phyloP scores from a whole-genome alignment of 2,329 filamentous ascomycete species.

The Fusarium pilosicola region DNA sequence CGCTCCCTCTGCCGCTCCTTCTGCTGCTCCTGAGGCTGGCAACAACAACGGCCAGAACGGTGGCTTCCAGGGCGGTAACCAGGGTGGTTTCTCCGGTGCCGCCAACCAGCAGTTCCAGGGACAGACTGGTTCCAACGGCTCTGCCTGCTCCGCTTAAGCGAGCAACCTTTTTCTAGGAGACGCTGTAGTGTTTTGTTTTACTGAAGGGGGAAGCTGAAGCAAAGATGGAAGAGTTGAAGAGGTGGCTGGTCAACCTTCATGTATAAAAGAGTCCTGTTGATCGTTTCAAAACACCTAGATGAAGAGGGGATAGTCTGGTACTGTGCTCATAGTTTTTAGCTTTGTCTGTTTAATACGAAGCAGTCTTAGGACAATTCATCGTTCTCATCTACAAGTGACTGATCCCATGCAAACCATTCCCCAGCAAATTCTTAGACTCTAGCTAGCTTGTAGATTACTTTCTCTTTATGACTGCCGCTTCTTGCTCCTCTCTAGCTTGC shows the following conservation, averaged over 20 bases:
- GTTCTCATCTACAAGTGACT: background rate
- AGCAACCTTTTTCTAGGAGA: background rate
- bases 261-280: slow-evolving; percentile 27
- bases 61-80: background rate
- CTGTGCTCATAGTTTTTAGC: slow-evolving; percentile 28
- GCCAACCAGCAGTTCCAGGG: slow-evolving; percentile 1
- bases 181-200: background rate
- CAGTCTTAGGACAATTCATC: slow-evolving; percentile 5
- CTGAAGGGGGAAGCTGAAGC: slow-evolving; percentile 8
- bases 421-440: rapidly evolving
- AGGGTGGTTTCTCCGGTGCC: slow-evolving; percentile 6
- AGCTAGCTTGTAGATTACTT: too few species aligned
- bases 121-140: background rate
- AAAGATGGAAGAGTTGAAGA: background rate
- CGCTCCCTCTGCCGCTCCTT: background rate
- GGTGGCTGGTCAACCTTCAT: slow-evolving; percentile 12
- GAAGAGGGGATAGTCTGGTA: slow-evolving; percentile 28
- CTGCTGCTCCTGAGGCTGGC: background rate
- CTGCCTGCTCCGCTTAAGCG: slow-evolving; percentile 18
- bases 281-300: slow-evolving; percentile 17
- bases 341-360: slow-evolving; percentile 27
- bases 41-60: background rate
- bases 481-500: background rate
- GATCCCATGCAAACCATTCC: too few species aligned
- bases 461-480: background rate